Percentiles rank a stretch among this genome's conserved stretches.
phyloP scores from a whole-genome alignment of 176 grass and related monocot genomes.

The Musa itinerans region DNA sequence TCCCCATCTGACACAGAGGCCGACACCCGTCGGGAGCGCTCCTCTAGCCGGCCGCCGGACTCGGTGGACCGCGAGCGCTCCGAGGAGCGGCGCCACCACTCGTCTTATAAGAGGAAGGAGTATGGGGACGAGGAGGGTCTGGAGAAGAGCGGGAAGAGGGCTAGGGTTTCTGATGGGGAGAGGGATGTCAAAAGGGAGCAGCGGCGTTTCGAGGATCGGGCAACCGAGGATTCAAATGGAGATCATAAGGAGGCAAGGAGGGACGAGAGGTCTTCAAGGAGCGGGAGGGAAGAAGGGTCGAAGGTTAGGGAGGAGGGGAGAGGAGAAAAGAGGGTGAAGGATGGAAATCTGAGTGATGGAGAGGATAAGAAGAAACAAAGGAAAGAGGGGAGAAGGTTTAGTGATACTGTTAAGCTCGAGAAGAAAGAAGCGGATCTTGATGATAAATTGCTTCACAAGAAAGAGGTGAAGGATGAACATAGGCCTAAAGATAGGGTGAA shows the following conservation, averaged over 20 bases:
- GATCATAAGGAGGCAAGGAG: slow-evolving; percentile 5
- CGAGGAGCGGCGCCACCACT: slow-evolving; percentile 35
- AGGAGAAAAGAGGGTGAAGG: slow-evolving; percentile 3
- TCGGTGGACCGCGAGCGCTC: slow-evolving; percentile 39
- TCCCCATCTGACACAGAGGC: slow-evolving; percentile 8
- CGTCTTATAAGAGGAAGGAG: slow-evolving; percentile 42
- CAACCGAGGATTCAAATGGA: slow-evolving; percentile 3
- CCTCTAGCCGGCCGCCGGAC: slow-evolving; percentile 39
- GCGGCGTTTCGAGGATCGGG: slow-evolving; percentile 15
- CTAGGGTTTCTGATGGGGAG: slow-evolving; percentile 14
- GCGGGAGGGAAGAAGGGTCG: background rate
- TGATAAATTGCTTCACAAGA: background rate
- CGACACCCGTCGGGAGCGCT: slow-evolving; percentile 19
- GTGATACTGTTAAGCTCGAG: slow-evolving; percentile 12
- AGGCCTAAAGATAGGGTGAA: slow-evolving; percentile 19
- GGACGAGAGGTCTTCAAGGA: background rate
- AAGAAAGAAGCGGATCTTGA: slow-evolving; percentile 13
- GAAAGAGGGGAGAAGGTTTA: slow-evolving; percentile 36
- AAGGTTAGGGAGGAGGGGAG: slow-evolving; percentile 1
- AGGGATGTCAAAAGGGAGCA: slow-evolving; percentile 15
- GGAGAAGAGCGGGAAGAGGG: slow-evolving; percentile 19
- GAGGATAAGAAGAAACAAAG: slow-evolving; percentile 9
- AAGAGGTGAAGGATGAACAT: background rate
- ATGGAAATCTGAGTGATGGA: background rate
- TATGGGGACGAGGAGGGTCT: slow-evolving; percentile 17